Conservation (phyloP, 2,329 filamentous ascomycete genomes). For the Zopfia rhizophila region DNA sequence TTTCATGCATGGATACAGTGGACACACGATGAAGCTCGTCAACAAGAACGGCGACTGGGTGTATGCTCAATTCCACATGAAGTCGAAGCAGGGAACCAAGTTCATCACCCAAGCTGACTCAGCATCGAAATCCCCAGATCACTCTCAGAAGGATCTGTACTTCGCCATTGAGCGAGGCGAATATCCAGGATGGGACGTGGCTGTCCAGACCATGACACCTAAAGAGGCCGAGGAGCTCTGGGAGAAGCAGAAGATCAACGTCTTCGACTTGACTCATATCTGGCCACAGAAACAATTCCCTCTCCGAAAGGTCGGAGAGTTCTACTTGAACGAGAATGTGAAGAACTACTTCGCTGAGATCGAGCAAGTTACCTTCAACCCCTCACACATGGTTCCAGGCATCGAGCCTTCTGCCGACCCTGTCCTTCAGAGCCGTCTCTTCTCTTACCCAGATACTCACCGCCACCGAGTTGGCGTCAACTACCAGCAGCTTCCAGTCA, state of each 20-base stretch:
- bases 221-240: constrained; percentile 63
- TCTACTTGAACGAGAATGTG: constrained; percentile 65
- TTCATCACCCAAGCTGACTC: constrained; percentile 65
- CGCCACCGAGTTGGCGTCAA: constrained; percentile 67
- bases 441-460: constrained; percentile 76
- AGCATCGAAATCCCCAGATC: constrained; percentile 61
- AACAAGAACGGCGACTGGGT: constrained; percentile 66
- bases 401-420: constrained; percentile 77
- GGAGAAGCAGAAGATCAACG: constrained; percentile 65
- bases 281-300: constrained; percentile 65
- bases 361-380: constrained; percentile 76
- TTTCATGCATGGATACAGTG: constrained; percentile 65
- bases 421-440: constrained; percentile 74
- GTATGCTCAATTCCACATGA: constrained; percentile 64
- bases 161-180: constrained; percentile 64
- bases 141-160: constrained; percentile 64
- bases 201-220: constrained; percentile 63
- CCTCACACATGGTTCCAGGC: constrained; percentile 73
- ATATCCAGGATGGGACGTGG: constrained; percentile 63
- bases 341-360: constrained; percentile 73
- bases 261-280: constrained; percentile 65
- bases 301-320: constrained; percentile 64
- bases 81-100: constrained; percentile 62
- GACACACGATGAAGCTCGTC: constrained; percentile 64
- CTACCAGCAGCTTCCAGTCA: constrained; percentile 68